Conservation (phyloP, 2,329 filamentous ascomycete genomes). For the Esteya vermicola region DNA sequence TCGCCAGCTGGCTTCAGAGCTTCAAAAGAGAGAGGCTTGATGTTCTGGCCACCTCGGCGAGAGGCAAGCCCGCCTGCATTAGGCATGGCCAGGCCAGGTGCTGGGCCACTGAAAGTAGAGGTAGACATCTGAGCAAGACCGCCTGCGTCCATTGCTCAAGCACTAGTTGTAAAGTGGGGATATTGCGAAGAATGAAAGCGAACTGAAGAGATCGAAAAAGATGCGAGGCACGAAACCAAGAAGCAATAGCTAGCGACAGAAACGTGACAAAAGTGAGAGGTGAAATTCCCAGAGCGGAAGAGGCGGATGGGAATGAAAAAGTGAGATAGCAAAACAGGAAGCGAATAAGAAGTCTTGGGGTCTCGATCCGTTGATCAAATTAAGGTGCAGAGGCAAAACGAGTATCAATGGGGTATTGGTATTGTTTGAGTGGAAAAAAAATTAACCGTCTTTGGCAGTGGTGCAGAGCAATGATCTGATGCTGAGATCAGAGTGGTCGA, state of each 20-base stretch:
- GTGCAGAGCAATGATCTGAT: not conserved
- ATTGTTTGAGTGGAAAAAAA: too few species aligned
- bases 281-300: not conserved
- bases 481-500: not conserved
- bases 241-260: not conserved
- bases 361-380: too few species aligned
- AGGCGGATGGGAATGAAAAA: too few species aligned
- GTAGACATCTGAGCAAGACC: conserved; percentile 99
- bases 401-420: too few species aligned
- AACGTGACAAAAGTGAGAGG: not conserved
- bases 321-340: too few species aligned
- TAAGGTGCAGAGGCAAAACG: too few species aligned
- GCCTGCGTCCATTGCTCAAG: conserved; percentile 73
- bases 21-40: conserved; percentile 80
- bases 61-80: conserved; percentile 74
- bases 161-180: not conserved
- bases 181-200: not conserved
- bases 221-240: not conserved
- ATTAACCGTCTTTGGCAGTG: not conserved
- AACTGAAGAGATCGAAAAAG: not conserved
- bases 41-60: conserved; percentile 66
- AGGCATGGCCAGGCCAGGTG: conserved; percentile 61
- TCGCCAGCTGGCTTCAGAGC: conserved; percentile 55
- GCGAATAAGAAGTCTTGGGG: too few species aligned
- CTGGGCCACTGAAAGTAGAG: conserved; percentile 54